These are phyloP conservation scores for Monilinia fructicola DNA, from an alignment of 2,329 filamentous ascomycete genomes.

Conservation along the genomic window DNA sequence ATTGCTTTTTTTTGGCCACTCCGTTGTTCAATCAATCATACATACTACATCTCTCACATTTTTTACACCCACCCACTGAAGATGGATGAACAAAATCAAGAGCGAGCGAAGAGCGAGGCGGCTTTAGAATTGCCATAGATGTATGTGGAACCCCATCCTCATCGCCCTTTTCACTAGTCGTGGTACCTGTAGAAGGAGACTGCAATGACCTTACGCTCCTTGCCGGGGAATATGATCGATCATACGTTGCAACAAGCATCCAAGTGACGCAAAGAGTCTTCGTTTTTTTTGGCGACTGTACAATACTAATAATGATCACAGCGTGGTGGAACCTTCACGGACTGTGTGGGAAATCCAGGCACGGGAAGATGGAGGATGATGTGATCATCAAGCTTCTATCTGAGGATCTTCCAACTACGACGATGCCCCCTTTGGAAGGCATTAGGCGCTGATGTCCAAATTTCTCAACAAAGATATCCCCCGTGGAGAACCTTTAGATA, in stretches of 20 bases:
- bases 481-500: slow-evolving; percentile 77
- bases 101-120: slow-evolving; percentile 51
- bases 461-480: slow-evolving; percentile 76
- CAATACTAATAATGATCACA: slow-evolving; percentile 36
- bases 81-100: slow-evolving; percentile 25
- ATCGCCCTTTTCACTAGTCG: slow-evolving; percentile 33
- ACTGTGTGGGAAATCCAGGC: slow-evolving; percentile 81
- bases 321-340: slow-evolving; percentile 88
- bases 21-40: background rate
- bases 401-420: slow-evolving; percentile 87
- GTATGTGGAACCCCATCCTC: slow-evolving; percentile 26
- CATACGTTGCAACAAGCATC: slow-evolving; percentile 17
- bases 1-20: slow-evolving; percentile 9
- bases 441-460: slow-evolving; percentile 77
- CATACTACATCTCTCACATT: slow-evolving; percentile 1
- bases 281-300: background rate
- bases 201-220: background rate
- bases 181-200: slow-evolving; percentile 13
- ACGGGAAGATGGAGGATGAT: slow-evolving; percentile 69
- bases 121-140: slow-evolving; percentile 68
- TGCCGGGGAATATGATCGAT: slow-evolving; percentile 8
- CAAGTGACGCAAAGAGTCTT: slow-evolving; percentile 18
- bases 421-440: slow-evolving; percentile 88
- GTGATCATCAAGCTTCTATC: slow-evolving; percentile 85
- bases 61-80: slow-evolving; percentile 28